Percentiles rank a stretch among this genome's conserved stretches.
phyloP scores from a whole-genome alignment of 176 grass and related monocot genomes.

The Zea luxurians region DNA sequence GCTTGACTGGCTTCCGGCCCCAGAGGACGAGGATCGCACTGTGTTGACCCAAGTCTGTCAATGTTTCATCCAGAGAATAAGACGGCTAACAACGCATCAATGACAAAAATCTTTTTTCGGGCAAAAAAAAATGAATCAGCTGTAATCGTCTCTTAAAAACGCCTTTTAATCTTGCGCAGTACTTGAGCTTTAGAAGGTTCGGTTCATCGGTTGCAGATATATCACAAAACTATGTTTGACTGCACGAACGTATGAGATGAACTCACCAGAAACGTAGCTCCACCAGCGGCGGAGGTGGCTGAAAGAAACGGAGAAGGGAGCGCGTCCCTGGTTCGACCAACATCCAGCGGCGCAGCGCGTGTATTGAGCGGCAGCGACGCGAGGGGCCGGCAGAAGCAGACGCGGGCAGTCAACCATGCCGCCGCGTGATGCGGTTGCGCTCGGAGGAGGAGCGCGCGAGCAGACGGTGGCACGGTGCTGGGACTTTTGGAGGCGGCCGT shows the following conservation, averaged over 20 bases:
- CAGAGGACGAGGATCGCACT: conserved; percentile 57
- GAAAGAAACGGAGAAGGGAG: conserved; percentile 5
- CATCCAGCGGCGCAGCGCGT: background rate
- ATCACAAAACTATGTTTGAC: background rate
- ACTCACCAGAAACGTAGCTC: conserved; percentile 26
- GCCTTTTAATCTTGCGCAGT: background rate
- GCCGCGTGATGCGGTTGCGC: background rate
- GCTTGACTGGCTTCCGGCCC: conserved; percentile 58
- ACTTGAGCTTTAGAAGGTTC: background rate
- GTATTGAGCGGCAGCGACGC: background rate
- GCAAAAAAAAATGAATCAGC: background rate
- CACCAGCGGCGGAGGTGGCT: background rate
- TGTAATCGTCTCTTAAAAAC: background rate
- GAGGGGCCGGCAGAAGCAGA: conserved; percentile 34
- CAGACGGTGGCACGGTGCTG: background rate
- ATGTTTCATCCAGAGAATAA: conserved; percentile 42
- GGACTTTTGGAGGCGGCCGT: background rate
- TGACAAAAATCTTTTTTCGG: background rate
- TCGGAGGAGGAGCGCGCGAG: background rate
- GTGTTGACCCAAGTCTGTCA: conserved; percentile 56
- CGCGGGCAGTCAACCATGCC: conserved; percentile 43
- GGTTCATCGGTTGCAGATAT: too few relatives aligned
- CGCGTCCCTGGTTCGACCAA: background rate
- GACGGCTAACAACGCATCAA: conserved; percentile 45
- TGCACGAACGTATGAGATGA: background rate